Percentiles rank a stretch among this genome's conserved stretches.
These are phyloP conservation scores for Cryomyces minteri DNA, from an alignment of 495 filamentous ascomycete species.

Conservation along the genomic window DNA sequence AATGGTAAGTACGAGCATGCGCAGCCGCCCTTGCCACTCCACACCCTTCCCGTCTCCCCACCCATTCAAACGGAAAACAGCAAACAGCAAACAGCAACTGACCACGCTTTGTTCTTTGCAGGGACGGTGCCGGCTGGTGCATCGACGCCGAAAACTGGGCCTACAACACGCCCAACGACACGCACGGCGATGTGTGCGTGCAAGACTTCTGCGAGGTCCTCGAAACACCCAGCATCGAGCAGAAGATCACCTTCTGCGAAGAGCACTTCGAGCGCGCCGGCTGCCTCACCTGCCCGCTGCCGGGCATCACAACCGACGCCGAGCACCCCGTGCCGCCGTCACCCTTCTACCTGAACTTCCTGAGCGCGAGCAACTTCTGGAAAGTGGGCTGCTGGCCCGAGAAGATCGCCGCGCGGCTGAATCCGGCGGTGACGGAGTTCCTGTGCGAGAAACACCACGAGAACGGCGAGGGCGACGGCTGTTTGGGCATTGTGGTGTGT, in stretches of 20 bases:
- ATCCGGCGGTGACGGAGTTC: slow-evolving; percentile 71
- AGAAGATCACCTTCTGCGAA: slow-evolving; percentile 57
- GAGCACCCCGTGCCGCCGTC: slow-evolving; percentile 13
- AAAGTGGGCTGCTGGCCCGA: slow-evolving; percentile 84
- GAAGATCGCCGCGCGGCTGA: slow-evolving; percentile 75
- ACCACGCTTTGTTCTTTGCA: too few relatives aligned
- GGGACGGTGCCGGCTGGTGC: slow-evolving; percentile 47
- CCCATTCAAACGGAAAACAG: too few relatives aligned
- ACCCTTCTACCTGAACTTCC: slow-evolving; percentile 80
- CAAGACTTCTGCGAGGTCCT: slow-evolving; percentile 93
- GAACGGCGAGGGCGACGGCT: slow-evolving; percentile 45
- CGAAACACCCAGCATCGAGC: slow-evolving; percentile 51
- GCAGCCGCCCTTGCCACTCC: neutral
- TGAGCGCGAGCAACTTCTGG: slow-evolving; percentile 87
- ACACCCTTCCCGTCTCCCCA: neutral
- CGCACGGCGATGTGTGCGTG: slow-evolving; percentile 58
- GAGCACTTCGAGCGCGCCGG: slow-evolving; percentile 62
- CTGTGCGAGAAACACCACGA: slow-evolving; percentile 49
- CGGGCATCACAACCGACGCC: slow-evolving; percentile 25
- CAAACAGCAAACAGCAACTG: too few relatives aligned
- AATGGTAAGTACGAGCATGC: slow-evolving; percentile 17
- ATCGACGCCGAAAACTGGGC: slow-evolving; percentile 75
- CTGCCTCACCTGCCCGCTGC: slow-evolving; percentile 19
- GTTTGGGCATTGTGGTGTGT: slow-evolving; percentile 80
- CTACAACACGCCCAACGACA: slow-evolving; percentile 69